Percentiles rank a stretch among this genome's conserved stretches.
Conservation (phyloP, 768 basidiomycete genomes). For the Guyanaporus albipodus region DNA sequence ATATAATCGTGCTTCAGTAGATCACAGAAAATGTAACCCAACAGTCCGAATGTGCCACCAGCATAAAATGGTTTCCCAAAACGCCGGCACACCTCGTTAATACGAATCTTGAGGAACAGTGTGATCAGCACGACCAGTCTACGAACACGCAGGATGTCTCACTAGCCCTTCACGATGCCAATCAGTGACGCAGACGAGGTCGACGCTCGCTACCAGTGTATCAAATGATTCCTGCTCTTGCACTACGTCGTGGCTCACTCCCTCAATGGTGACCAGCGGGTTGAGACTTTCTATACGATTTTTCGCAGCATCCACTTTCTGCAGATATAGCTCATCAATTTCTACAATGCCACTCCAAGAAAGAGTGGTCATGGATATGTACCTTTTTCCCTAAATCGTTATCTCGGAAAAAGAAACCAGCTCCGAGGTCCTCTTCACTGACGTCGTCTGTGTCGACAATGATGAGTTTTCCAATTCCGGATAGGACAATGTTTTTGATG, state of each 20-base stretch:
- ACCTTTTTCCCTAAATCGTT: constrained; percentile 91
- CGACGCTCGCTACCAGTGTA: constrained; percentile 58
- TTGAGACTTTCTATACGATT: constrained; percentile 85
- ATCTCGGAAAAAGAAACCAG: constrained; percentile 92
- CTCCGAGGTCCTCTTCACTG: constrained; percentile 80
- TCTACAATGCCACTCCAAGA: constrained; percentile 37
- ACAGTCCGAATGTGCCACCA: constrained; percentile 87
- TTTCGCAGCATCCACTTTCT: constrained; percentile 87
- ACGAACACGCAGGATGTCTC: constrained; percentile 30
- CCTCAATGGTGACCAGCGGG: constrained; percentile 82
- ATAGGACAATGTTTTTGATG: constrained; percentile 96
- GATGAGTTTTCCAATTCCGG: constrained; percentile 88
- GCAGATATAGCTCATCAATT: constrained; percentile 24
- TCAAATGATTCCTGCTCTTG: constrained; percentile 53
- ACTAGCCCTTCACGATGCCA: constrained; percentile 67
- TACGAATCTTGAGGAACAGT: constrained; percentile 49
- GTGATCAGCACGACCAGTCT: constrained; percentile 4
- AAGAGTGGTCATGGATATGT: constrained; percentile 6
- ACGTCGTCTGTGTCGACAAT: constrained; percentile 79
- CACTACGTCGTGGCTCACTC: constrained; percentile 47
- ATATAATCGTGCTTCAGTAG: constrained; percentile 85
- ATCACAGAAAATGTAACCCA: constrained; percentile 95
- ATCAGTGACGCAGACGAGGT: constrained; percentile 88
- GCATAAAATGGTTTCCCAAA: constrained; percentile 79
- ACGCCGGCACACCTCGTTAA: constrained; percentile 79